Evolutionary conservation across 441 rosid genomes (phyloP).

Genomic region (Adansonia rubrostipa): DNA sequence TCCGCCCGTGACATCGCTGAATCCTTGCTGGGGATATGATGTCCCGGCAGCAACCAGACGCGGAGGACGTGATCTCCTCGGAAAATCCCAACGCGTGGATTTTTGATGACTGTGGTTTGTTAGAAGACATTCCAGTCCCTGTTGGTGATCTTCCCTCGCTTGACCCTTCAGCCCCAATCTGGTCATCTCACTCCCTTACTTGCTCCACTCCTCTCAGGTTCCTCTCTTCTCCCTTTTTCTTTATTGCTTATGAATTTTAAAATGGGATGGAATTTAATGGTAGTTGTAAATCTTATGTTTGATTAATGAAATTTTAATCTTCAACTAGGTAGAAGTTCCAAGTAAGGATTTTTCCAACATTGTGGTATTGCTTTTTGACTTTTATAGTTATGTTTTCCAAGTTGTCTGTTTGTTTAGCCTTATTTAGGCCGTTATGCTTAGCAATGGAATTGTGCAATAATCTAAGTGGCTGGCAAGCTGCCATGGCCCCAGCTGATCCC

Average conservation of each 20-base stretch:
- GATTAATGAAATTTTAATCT: neutral
- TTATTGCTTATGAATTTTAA: constrained; percentile 4
- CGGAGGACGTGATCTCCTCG: constrained; percentile 41
- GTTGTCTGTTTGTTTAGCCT: constrained; percentile 1
- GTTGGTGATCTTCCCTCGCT: constrained; percentile 47
- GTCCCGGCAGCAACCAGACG: constrained; percentile 11
- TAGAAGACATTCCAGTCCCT: constrained; percentile 51
- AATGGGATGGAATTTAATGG: neutral
- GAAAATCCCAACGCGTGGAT: constrained; percentile 47
- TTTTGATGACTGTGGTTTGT: constrained; percentile 47
- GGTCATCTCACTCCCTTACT: constrained; percentile 44
- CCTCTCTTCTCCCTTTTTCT: neutral
- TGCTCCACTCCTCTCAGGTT: constrained; percentile 44
- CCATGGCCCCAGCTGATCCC: neutral
- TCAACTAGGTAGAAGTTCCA: neutral
- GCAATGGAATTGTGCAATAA: neutral
- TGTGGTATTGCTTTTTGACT: neutral
- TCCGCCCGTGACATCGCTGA: neutral
- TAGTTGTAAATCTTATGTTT: neutral
- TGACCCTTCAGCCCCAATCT: constrained; percentile 37
- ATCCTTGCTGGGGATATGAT: constrained; percentile 7
- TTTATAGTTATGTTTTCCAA: neutral
- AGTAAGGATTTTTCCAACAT: neutral
- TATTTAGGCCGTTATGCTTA: neutral
- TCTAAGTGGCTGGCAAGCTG: neutral